These are phyloP conservation scores for Dendrothele bispora DNA, from an alignment of 768 basidiomycete species.

Conservation along the genomic window DNA sequence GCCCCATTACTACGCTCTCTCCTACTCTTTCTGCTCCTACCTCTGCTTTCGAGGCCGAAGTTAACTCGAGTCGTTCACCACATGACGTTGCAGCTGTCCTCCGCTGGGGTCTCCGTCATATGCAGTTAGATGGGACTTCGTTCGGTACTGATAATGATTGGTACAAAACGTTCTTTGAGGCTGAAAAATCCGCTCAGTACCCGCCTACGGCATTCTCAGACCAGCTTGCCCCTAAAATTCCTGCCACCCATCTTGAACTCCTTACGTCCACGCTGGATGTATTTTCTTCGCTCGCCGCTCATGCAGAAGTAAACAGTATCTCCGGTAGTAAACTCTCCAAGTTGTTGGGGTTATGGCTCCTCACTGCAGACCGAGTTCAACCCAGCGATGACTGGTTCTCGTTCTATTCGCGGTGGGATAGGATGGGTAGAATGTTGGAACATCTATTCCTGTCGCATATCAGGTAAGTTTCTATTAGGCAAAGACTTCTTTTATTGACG, in stretches of 20 bases:
- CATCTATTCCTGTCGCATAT: constrained; percentile 75
- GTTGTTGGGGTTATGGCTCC: constrained; percentile 72
- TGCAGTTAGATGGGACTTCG: constrained; percentile 55
- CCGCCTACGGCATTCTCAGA: constrained; percentile 64
- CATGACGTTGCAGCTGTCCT: constrained; percentile 81
- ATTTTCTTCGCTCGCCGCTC: constrained; percentile 69
- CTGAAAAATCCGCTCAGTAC: constrained; percentile 61
- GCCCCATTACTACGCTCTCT: constrained; percentile 48
- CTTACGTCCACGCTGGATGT: constrained; percentile 58
- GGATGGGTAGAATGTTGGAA: constrained; percentile 68
- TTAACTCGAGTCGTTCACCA: constrained; percentile 62
- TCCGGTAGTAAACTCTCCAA: constrained; percentile 80
- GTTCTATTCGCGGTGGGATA: constrained; percentile 78
- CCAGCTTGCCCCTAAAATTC: constrained; percentile 58
- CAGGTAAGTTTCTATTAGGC: constrained; percentile 46
- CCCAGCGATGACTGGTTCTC: constrained; percentile 56
- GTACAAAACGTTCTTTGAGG: constrained; percentile 64
- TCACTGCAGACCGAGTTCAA: constrained; percentile 47
- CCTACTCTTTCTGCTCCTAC: constrained; percentile 45
- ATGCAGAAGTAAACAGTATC: constrained; percentile 68
- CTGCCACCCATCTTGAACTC: constrained; percentile 56
- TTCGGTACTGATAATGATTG: constrained; percentile 68
- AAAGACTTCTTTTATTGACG: neutral
- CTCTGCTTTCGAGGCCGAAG: constrained; percentile 62
- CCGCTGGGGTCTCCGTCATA: constrained; percentile 79